Base-by-base conservation (phyloP, 73 alveolate species). In the Blepharisma japonicum region DNA sequence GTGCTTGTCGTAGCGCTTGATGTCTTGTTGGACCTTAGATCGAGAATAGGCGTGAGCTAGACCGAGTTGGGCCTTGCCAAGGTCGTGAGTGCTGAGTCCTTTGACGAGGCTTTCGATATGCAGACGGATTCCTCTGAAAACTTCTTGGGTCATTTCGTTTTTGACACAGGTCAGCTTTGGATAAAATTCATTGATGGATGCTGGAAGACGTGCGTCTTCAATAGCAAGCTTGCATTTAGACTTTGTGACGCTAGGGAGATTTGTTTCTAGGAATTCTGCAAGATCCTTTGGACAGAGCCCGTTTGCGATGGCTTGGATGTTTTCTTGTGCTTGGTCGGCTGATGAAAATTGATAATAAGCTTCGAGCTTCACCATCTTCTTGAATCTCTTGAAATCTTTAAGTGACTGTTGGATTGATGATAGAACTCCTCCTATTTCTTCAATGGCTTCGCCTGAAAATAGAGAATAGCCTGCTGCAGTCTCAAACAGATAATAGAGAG, bases 1-100 rank as follows among this genome's bases (percentile, higher is more conserved):
- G 42, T 98, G 99, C 83, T 96, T 96, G 93, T 96, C 99, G 83
- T 94, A 95, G 51, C 99, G 89, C 86, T 96, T 96, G 68, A 96
- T 97, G 85, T 96, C 99, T 77, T 90, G 88, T 90, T 86, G 89
- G 87, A 97, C 92, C 77, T 89, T 84, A 61, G 72, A 56, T 76
- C 99, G 87, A 70, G 98, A 90, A 89, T 91, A 96, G 47, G 92
- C 84, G 74, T 96, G 99, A 53, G 94, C 98, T 55, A 96, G 92
- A 79, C 98, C 98, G n/a, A 94, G 88, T 71, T 96, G 94, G 8
- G 98, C 97, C 56, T 86, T 86, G 55, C 85, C 83, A 49, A 91
- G 9, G 79, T 93, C 96, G 23, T 71, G 79, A 67, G 91, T 97
- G 42, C 79, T 86, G 71, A 96, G 85, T 54, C 90, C 94, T 87